phyloP scores from a whole-genome alignment of 306 rosid genomes.

The Dryas drummondii region DNA sequence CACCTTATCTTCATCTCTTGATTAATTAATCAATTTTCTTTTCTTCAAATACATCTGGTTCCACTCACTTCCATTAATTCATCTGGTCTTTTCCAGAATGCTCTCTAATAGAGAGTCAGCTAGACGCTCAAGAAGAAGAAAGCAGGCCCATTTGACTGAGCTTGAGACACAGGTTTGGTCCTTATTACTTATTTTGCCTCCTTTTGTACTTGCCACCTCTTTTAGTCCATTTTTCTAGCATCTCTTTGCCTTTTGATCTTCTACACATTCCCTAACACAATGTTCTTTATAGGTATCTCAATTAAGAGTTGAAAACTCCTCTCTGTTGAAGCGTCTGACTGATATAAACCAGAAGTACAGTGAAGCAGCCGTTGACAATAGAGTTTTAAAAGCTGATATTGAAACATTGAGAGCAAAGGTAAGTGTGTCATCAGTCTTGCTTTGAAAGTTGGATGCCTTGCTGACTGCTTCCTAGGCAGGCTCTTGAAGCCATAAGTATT shows the following conservation, averaged over 20 bases:
- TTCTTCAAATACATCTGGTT: slow-evolving; percentile 6
- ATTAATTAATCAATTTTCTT: slow-evolving; percentile 8
- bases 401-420: slow-evolving; percentile 98
- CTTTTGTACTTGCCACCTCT: not conserved
- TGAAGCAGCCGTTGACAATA: slow-evolving; percentile 76
- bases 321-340: slow-evolving; percentile 69
- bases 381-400: slow-evolving; percentile 81
- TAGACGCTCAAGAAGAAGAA: slow-evolving; percentile 93
- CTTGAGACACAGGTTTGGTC: slow-evolving; percentile 75
- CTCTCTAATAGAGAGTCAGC: slow-evolving; percentile 98
- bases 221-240: slow-evolving; percentile 7
- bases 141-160: slow-evolving; percentile 94
- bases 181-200: slow-evolving; percentile 4
- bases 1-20: slow-evolving; percentile 2
- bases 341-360: slow-evolving; percentile 62
- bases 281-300: slow-evolving; percentile 62
- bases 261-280: slow-evolving; percentile 17
- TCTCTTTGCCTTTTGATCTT: slow-evolving; percentile 8
- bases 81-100: slow-evolving; percentile 60
- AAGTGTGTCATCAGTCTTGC: slow-evolving; percentile 2
- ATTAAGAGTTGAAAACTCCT: slow-evolving; percentile 79
- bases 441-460: not conserved
- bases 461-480: slow-evolving; percentile 8
- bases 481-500: slow-evolving; percentile 8
- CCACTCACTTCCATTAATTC: slow-evolving; percentile 11